phyloP scores from a whole-genome alignment of 768 basidiomycete genomes.

The Panaeolus cyanescens region DNA sequence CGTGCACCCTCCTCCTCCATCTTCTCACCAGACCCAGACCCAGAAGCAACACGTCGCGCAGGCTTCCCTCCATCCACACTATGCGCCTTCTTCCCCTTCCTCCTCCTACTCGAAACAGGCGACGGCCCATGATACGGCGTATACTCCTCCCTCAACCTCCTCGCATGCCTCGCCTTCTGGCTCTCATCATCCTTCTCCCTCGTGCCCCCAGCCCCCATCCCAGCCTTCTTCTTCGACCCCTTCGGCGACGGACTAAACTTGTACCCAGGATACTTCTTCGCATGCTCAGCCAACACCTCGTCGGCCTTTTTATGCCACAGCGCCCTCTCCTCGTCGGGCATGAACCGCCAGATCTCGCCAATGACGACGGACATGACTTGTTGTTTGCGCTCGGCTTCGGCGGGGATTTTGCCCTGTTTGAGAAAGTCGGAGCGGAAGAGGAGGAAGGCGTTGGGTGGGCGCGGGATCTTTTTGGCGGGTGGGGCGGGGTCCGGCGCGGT shows the following conservation, averaged over 20 bases:
- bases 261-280: conserved; percentile 56
- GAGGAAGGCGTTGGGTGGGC: conserved; percentile 86
- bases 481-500: conserved; percentile 13
- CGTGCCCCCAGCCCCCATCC: conserved; percentile 5
- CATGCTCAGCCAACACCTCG: conserved; percentile 48
- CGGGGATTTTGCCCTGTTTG: conserved; percentile 46
- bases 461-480: conserved; percentile 50
- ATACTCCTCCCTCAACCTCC: conserved; percentile 36
- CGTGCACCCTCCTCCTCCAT: not conserved
- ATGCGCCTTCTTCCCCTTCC: conserved; percentile 27
- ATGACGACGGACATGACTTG: conserved; percentile 73
- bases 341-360: conserved; percentile 66
- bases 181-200: conserved; percentile 10
- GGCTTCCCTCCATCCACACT: conserved; percentile 13
- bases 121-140: conserved; percentile 33
- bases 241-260: conserved; percentile 55
- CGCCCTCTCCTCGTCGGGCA: conserved; percentile 46
- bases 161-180: conserved; percentile 21
- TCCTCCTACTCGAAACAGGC: conserved; percentile 31
- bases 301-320: conserved; percentile 50
- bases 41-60: not conserved
- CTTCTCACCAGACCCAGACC: not conserved
- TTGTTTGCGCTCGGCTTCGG: conserved; percentile 63
- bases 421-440: conserved; percentile 72
- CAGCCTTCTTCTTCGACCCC: conserved; percentile 33